Conservation (phyloP, 2,329 filamentous ascomycete genomes). For the Sclerotinia minor region DNA sequence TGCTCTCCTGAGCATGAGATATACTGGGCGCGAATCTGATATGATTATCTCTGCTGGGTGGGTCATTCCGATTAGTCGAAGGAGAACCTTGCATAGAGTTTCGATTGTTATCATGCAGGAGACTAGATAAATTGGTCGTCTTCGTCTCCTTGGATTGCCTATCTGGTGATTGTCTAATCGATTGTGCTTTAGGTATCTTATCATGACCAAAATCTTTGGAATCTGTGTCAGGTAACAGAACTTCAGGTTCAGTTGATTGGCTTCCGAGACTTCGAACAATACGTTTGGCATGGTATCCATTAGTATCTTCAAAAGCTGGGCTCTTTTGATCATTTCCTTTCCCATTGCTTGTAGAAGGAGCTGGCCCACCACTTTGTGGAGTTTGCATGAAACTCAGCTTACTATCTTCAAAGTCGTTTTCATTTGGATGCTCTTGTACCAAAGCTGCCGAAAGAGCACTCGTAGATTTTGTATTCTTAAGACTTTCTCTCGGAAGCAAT, state of each 20-base stretch:
- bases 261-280: constrained; percentile 16
- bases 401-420: neutral
- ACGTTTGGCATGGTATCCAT: neutral
- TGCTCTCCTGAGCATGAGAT: neutral
- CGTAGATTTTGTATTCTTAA: constrained; percentile 16
- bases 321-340: constrained; percentile 7
- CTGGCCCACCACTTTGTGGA: neutral
- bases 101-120: neutral
- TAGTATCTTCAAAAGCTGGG: neutral
- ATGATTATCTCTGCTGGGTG: constrained; percentile 12
- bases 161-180: neutral
- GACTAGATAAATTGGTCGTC: neutral
- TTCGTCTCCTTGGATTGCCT: neutral
- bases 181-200: neutral
- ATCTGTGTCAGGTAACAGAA: neutral
- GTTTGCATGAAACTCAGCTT: constrained; percentile 6
- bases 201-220: neutral
- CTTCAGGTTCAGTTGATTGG: neutral
- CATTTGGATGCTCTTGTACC: constrained; percentile 23
- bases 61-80: neutral
- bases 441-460: constrained; percentile 21
- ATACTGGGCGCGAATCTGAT: constrained; percentile 17
- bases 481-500: constrained; percentile 2
- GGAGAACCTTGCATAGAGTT: neutral
- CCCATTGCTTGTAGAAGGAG: neutral